A percentile compares a stretch with the other conserved stretches of the same genome.
Evolutionary conservation across 2,329 filamentous ascomycete species (phyloP).

Genomic region (Balansia obtecta): DNA sequence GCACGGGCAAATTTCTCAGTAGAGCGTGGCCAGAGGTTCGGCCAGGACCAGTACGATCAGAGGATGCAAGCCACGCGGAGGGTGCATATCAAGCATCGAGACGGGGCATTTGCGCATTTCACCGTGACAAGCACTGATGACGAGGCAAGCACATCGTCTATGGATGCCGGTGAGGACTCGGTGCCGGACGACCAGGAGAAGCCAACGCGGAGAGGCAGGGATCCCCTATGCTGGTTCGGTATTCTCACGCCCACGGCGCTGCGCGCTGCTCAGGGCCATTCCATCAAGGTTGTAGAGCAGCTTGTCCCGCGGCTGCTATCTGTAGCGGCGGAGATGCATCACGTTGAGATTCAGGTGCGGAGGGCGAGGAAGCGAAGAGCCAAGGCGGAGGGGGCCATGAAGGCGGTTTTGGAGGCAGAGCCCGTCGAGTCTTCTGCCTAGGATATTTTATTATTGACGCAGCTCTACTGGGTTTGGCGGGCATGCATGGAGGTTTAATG

Average conservation of each 20-base stretch:
- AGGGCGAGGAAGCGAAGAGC: conserved; percentile 43
- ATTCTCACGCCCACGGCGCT: conserved; percentile 39
- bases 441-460: too few species aligned
- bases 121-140: not conserved
- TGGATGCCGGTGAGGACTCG: not conserved
- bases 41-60: conserved; percentile 58
- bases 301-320: conserved; percentile 45
- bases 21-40: conserved; percentile 51
- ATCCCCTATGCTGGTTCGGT: conserved; percentile 46
- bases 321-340: conserved; percentile 47
- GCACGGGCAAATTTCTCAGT: conserved; percentile 66
- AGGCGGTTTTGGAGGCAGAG: not conserved
- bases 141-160: not conserved
- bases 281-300: conserved; percentile 41
- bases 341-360: conserved; percentile 57
- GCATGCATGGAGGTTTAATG: too few species aligned
- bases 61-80: conserved; percentile 52
- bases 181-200: not conserved
- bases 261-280: conserved; percentile 45
- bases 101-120: not conserved
- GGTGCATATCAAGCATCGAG: not conserved
- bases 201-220: not conserved
- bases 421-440: not conserved
- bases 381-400: conserved; percentile 25
- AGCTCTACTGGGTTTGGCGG: not conserved